phyloP scores from a whole-genome alignment of 352 stramenopile genomes.

The Globisporangium ultimum region DNA sequence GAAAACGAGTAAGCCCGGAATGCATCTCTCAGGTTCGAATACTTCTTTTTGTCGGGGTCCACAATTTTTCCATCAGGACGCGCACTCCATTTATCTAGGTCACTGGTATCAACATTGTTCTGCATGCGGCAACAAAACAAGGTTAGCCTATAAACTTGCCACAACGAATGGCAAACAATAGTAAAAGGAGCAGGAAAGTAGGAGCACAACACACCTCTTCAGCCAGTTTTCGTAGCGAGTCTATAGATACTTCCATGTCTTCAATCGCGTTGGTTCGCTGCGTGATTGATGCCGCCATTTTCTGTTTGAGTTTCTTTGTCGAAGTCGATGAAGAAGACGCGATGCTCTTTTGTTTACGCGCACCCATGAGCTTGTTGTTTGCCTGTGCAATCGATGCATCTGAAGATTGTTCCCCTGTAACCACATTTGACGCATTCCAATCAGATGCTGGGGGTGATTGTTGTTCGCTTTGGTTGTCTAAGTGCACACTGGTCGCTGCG shows the following conservation, averaged over 20 bases:
- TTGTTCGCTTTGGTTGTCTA: neutral
- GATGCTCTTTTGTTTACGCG: neutral
- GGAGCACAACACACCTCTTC: constrained; percentile 1
- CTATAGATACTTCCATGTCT: neutral
- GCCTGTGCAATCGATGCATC: neutral
- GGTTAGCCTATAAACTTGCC: neutral
- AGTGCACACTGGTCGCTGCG: neutral
- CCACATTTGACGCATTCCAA: neutral
- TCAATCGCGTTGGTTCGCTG: neutral
- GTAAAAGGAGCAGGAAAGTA: neutral
- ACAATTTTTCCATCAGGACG: constrained; percentile 40
- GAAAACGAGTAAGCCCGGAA: constrained; percentile 36
- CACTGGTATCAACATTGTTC: constrained; percentile 29
- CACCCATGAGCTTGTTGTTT: neutral
- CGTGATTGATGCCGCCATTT: neutral
- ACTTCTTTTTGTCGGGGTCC: constrained; percentile 38
- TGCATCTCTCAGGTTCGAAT: constrained; percentile 44
- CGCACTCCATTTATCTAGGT: constrained; percentile 34
- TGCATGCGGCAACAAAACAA: constrained; percentile 5
- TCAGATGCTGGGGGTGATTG: neutral
- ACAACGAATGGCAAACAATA: neutral
- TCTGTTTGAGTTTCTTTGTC: neutral
- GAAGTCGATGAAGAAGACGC: neutral
- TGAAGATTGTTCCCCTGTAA: neutral
- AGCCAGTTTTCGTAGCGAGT: neutral